Evolutionary conservation across 1,284 basidiomycete genomes (phyloP), one percentile per base, ranked within the genome.

Genomic region (Porodaedalea pini): DNA sequence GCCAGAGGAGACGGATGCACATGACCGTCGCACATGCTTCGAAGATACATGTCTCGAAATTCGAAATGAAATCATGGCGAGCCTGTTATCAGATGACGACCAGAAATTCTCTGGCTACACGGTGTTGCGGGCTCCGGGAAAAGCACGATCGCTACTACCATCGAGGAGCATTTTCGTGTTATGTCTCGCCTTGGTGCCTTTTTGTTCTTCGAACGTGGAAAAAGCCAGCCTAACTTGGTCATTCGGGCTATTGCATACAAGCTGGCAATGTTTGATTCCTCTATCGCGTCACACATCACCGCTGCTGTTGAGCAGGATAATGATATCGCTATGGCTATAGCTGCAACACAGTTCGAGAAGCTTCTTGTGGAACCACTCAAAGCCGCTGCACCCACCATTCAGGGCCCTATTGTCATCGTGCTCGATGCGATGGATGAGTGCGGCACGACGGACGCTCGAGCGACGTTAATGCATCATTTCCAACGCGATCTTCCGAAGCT

Each of bases 391-490:
- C 13, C n/a, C 13, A 23, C 15, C 5, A 15, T 52, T 3, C 11
- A 21, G 3, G 51, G 51, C 2, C 67, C 73, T 3, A 65, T 72
- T 32, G 65, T 76, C 50, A 69, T 76, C 19, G 49, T 25, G n/a
- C 49, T 51, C 36, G 31, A 34, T 27, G 52, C 40, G 3, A 31
- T 54, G 15, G 52, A 54, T 23, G 52, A 54, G 23, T 54, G 52
- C 29, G 52, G 43, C 2, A 45, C 23, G 4, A 2, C 40, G 3
- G 41, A 34, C 11, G 31, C 21, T 13, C 51, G 51, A 27, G 21
- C 17, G 3, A 39, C 11, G 6, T 23, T 52, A 11, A 29, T 52
- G 2, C 6, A 31, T 3, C 51, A 40, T 17, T 23, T 52, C 15
- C 36, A 32, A 2, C 4, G 40, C 7, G 37, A 29, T 5, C n/a